Evolutionary conservation across 345 rosid genomes (phyloP), one percentile per base, ranked within the genome.

Genomic region (Noccaea caerulescens): DNA sequence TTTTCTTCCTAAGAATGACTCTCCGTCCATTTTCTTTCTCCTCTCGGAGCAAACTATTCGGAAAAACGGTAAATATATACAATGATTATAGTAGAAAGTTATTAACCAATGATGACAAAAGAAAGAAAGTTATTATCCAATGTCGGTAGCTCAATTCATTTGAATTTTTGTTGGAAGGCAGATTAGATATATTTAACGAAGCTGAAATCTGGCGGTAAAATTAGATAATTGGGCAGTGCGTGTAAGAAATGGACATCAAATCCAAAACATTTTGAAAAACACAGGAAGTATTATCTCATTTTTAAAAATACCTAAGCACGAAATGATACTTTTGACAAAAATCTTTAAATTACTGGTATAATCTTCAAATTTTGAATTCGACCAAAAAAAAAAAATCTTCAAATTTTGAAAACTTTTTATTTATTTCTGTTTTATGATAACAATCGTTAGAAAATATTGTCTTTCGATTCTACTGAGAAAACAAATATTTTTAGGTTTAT

Each of bases 61-160:
- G 7, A 23, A 45, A 18, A 36, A 36, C 34, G 18, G 68, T 46
- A 37, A 13, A 33, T 25, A 32, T 12, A 12, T 25, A 42, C 20
- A 32, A 46, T 7, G 49, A n/a, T 23, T 25, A 7, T 4, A 12
- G n/a, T 49, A 27, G 38, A n/a, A 52, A 66, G 50, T 52, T 39
- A 25, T 5, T n/a, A 63, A 47, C 12, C 18, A 47, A 36, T 12
- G 57, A 11, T 47, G 69, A 64, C 46, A 7, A 10, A 1, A 32
- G 30, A 27, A 37, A 3, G n/a, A 7, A 30, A 2, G 58, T 27
- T 52, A 66, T n/a, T 38, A n/a, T 38, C 49, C 8, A 32, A 55
- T 46, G 73, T 69, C 73, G 73, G 65, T 58, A 58, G 65, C 65
- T 69, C 51, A 33, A 41, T 68, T 68, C 33, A 10, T 55, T 33